Base-by-base conservation (phyloP, 176 grass and related monocot species). In the Musa acuminata region DNA sequence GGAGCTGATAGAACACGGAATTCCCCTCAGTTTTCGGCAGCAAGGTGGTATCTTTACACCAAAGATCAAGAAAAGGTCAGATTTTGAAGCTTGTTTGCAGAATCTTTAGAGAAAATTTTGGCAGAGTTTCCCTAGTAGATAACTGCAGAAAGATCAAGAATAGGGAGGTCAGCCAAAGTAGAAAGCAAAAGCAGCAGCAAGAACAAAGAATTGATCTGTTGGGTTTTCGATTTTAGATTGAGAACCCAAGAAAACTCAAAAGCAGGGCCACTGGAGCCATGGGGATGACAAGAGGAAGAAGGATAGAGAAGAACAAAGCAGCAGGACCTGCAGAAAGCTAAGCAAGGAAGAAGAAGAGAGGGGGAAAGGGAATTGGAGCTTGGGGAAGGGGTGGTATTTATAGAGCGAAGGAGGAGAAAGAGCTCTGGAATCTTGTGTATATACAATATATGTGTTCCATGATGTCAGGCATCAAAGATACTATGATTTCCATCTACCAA, bases 311-410 rank as follows among this genome's bases (percentile, higher is more conserved):
- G 43, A 27, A 26, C 21, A 65, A 13, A 65, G 68, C 68, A 51
- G 68, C 16, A 51, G 48, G 26, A 51, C 1, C 35, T 27, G 24
- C 13, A 51, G 48, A 19, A 16, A 10, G 14, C 48, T 8, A 70
- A 16, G 60, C 48, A 9, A 51, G 68, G 68, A 20, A 51, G 68
- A 3, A 20, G 43, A 51, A 48, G 68, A 26, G 68, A 71, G 68
- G n/a, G 68, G 68, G 19, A 71, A 71, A 71, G 68, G 68, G 68
- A 71, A 71, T 71, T 71, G 13, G 49, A 51, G 68, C 68, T 16
- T 50, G 10, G 68, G 68, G 11, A 43, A 22, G 43, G 43, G 48
- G 68, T 49, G 17, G 16, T 51, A 71, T 71, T 71, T 71, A 71
- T 71, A 71, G 48, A 11, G 1, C 0, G 4, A 51, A 22, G 58